These are phyloP conservation scores for Pulicaria dysenterica DNA, from an alignment of 129 eudicot species.

Conservation along the genomic window DNA sequence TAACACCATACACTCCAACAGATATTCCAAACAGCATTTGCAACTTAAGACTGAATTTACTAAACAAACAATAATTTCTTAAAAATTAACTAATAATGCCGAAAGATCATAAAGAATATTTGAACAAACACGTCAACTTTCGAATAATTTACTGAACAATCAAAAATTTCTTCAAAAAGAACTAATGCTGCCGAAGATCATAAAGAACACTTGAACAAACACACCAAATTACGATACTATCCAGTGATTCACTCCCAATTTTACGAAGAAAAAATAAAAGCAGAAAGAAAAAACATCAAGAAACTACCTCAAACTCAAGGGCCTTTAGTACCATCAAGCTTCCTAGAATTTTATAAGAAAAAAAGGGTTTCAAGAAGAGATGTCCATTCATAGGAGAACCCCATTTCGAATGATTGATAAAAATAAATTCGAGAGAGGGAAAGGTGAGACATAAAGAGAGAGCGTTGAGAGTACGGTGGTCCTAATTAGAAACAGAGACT, in stretches of 20 bases:
- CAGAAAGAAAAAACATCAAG: background rate
- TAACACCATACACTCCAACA: constrained; percentile 1
- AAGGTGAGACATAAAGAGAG: constrained; percentile 8
- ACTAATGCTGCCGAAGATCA: no score
- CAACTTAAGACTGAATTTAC: background rate
- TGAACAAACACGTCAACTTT: no score
- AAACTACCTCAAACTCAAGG: constrained; percentile 6
- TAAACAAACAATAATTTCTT: background rate
- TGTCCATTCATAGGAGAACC: background rate
- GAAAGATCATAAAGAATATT: background rate
- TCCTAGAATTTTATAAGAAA: constrained; percentile 2
- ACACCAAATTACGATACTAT: background rate
- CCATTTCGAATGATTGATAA: constrained; percentile 1
- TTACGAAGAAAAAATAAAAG: background rate
- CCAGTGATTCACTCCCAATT: no score
- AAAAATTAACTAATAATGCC: background rate
- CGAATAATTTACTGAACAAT: no score
- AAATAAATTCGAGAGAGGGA: background rate
- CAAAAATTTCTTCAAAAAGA: no score
- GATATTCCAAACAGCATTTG: constrained; percentile 6
- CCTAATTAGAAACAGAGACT: constrained; percentile 1
- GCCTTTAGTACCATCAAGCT: background rate
- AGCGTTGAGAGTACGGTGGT: constrained; percentile 14
- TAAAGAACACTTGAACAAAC: background rate
- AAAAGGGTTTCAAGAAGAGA: background rate